Conservation (phyloP, 352 stramenopile species). For the Aphanomyces astaci region DNA sequence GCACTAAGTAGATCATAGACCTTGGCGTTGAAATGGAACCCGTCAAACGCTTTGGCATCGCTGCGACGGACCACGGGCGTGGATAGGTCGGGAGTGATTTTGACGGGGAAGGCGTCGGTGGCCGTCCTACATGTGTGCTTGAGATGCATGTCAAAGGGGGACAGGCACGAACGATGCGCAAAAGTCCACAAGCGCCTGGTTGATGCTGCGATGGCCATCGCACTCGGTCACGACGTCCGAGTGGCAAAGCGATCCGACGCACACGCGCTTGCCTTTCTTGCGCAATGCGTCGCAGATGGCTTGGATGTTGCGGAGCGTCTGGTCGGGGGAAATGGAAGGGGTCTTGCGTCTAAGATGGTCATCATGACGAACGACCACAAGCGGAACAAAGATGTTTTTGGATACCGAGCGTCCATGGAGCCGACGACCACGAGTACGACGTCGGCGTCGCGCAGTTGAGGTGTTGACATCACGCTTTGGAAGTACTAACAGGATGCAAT, state of each 20-base stretch:
- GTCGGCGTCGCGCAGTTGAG: constrained; percentile 49
- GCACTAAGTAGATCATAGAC: too few relatives aligned
- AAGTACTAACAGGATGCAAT: constrained; percentile 37
- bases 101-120: constrained; percentile 48
- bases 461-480: constrained; percentile 54
- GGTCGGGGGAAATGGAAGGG: constrained; percentile 10
- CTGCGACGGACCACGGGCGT: constrained; percentile 61
- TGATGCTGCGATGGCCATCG: constrained; percentile 34
- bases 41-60: constrained; percentile 50
- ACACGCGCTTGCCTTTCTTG: constrained; percentile 80
- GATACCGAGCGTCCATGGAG: constrained; percentile 53
- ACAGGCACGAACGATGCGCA: constrained; percentile 49
- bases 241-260: constrained; percentile 51
- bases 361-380: constrained; percentile 17
- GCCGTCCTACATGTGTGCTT: constrained; percentile 36
- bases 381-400: constrained; percentile 15
- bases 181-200: constrained; percentile 61
- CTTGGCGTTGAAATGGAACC: constrained; percentile 75
- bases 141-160: not conserved
- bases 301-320: constrained; percentile 55
- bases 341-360: not conserved
- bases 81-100: constrained; percentile 68
- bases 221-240: constrained; percentile 31
- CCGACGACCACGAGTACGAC: constrained; percentile 74
- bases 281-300: constrained; percentile 66